Conservation (phyloP, 169 alveolate genomes). For the Plasmodium vinckei region DNA sequence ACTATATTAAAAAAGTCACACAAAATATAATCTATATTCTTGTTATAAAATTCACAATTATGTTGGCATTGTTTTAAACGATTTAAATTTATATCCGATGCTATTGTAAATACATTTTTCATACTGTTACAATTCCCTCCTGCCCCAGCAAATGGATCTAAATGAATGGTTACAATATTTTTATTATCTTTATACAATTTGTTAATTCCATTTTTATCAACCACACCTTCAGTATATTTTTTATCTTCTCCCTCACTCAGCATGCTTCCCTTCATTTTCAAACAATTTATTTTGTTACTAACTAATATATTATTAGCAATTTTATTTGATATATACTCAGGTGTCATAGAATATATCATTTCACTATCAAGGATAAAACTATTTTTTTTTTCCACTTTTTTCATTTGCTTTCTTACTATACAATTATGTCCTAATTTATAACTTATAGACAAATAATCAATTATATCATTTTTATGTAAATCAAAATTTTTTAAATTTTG, state of each 20-base stretch:
- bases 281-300: background rate
- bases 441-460: constrained; percentile 28
- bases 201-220: background rate
- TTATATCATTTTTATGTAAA: constrained; percentile 16
- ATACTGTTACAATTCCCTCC: constrained; percentile 49
- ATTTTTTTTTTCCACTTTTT: constrained; percentile 5
- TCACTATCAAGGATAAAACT: constrained; percentile 62
- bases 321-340: constrained; percentile 32
- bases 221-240: background rate
- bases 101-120: constrained; percentile 31
- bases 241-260: background rate
- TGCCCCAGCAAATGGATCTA: constrained; percentile 67
- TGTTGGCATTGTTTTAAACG: constrained; percentile 63
- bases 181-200: background rate
- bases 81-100: constrained; percentile 13
- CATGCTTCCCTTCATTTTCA: background rate
- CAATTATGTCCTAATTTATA: constrained; percentile 14
- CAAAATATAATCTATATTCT: constrained; percentile 60
- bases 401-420: constrained; percentile 22
- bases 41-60: constrained; percentile 53
- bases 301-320: constrained; percentile 20
- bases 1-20: constrained; percentile 58
- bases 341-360: constrained; percentile 71
- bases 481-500: constrained; percentile 29
- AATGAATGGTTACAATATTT: constrained; percentile 25